phyloP scores from a whole-genome alignment of 2,329 filamentous ascomycete genomes.

The Teratosphaeria pseudoeucalypti region DNA sequence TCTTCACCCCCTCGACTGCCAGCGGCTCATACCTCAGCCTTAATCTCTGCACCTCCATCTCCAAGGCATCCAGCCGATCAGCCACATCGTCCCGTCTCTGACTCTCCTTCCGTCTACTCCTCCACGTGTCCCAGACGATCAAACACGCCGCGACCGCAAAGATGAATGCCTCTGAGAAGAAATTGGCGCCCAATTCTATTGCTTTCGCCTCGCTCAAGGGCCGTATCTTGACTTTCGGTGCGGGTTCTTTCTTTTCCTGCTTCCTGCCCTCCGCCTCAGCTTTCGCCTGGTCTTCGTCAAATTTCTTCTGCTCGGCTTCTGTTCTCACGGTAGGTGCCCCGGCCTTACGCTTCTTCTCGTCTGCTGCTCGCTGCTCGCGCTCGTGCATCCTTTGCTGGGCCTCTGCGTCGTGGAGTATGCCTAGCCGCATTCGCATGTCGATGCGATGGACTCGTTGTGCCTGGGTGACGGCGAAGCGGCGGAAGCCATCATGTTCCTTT shows the following conservation, averaged over 20 bases:
- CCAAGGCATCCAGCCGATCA: slow-evolving; percentile 48
- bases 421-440: slow-evolving; percentile 59
- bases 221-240: slow-evolving; percentile 40
- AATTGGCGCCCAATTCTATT: slow-evolving; percentile 59
- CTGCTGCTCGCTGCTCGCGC: slow-evolving; percentile 45
- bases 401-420: slow-evolving; percentile 51
- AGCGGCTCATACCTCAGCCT: slow-evolving; percentile 20
- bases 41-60: slow-evolving; percentile 35
- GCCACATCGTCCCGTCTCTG: slow-evolving; percentile 50
- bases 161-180: slow-evolving; percentile 57
- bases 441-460: slow-evolving; percentile 55
- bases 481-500: slow-evolving; percentile 57
- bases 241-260: slow-evolving; percentile 34
- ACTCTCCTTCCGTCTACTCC: slow-evolving; percentile 50
- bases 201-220: slow-evolving; percentile 57
- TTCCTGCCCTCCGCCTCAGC: slow-evolving; percentile 27
- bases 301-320: slow-evolving; percentile 47
- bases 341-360: slow-evolving; percentile 40
- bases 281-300: slow-evolving; percentile 44
- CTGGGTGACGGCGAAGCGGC: slow-evolving; percentile 49
- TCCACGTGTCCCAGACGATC: slow-evolving; percentile 53
- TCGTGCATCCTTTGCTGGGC: slow-evolving; percentile 43
- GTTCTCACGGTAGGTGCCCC: slow-evolving; percentile 51
- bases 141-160: slow-evolving; percentile 53
- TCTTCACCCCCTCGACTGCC: slow-evolving; percentile 19